Evolutionary conservation across 768 basidiomycete species (phyloP).

Genomic region (Panaeolus cyanescens): DNA sequence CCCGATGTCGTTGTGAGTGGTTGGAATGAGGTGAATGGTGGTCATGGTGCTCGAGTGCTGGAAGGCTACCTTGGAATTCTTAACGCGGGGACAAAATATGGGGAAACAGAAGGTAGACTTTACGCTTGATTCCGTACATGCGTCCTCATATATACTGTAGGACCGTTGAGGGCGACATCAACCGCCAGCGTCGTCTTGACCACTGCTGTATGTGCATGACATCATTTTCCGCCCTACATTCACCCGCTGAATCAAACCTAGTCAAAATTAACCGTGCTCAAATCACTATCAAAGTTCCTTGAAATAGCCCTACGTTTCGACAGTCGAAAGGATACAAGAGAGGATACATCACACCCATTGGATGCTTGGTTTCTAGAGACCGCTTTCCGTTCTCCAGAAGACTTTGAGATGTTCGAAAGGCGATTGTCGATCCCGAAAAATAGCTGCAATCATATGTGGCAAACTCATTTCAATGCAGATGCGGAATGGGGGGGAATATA

Average conservation of each 20-base stretch:
- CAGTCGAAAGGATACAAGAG: slow-evolving; percentile 2
- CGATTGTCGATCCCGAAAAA: slow-evolving; percentile 34
- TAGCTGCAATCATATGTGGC: slow-evolving; percentile 28
- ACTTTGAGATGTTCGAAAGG: slow-evolving; percentile 56
- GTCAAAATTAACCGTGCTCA: slow-evolving; percentile 81
- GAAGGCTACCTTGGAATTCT: slow-evolving; percentile 84
- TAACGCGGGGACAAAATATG: slow-evolving; percentile 65
- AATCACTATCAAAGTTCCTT: slow-evolving; percentile 72
- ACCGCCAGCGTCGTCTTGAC: slow-evolving; percentile 69
- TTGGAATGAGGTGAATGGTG: slow-evolving; percentile 57
- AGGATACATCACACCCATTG: slow-evolving; percentile 20
- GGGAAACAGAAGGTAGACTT: slow-evolving; percentile 52
- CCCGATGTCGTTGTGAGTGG: slow-evolving; percentile 68
- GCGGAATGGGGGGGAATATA: slow-evolving; percentile 37
- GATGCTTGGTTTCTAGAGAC: slow-evolving; percentile 67
- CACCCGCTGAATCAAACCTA: slow-evolving; percentile 25
- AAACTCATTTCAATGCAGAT: slow-evolving; percentile 34
- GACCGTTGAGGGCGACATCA: slow-evolving; percentile 50
- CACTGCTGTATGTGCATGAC: slow-evolving; percentile 49
- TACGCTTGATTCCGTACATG: not conserved
- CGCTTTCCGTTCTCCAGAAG: slow-evolving; percentile 53
- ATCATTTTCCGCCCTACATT: not conserved
- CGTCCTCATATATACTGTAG: slow-evolving; percentile 21
- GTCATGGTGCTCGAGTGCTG: slow-evolving; percentile 65
- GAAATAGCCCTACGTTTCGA: slow-evolving; percentile 38